A percentile compares a stretch with the other conserved stretches of the same genome.
phyloP scores from a whole-genome alignment of 768 basidiomycete species.

The Clitopilus hobsonii region DNA sequence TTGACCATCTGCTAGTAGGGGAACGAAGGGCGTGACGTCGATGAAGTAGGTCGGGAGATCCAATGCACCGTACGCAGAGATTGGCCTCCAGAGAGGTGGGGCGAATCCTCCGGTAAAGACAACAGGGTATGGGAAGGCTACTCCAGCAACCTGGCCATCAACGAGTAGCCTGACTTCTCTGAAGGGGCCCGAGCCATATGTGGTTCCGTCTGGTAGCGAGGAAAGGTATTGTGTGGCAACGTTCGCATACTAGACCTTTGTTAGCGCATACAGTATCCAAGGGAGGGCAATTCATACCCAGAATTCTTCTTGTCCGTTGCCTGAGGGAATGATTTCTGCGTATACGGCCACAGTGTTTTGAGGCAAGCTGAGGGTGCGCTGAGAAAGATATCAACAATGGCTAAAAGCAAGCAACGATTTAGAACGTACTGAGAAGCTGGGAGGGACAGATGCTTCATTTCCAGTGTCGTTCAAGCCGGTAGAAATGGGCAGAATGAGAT shows the following conservation, averaged over 20 bases:
- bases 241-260: slow-evolving; percentile 56
- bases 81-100: slow-evolving; percentile 71
- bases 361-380: slow-evolving; percentile 70
- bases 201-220: slow-evolving; percentile 43
- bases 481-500: slow-evolving; percentile 66
- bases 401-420: not conserved
- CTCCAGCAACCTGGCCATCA: slow-evolving; percentile 42
- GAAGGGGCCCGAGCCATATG: slow-evolving; percentile 43
- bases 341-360: slow-evolving; percentile 62
- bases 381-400: not conserved
- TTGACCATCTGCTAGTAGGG: slow-evolving; percentile 61
- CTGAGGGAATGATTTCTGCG: slow-evolving; percentile 69
- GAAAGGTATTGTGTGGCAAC: slow-evolving; percentile 53
- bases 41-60: slow-evolving; percentile 76
- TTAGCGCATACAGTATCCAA: not conserved
- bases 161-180: slow-evolving; percentile 44
- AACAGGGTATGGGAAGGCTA: slow-evolving; percentile 48
- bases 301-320: slow-evolving; percentile 60
- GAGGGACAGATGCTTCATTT: slow-evolving; percentile 74
- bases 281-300: slow-evolving; percentile 44
- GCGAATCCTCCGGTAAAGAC: slow-evolving; percentile 76
- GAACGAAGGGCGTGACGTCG: slow-evolving; percentile 75
- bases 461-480: slow-evolving; percentile 59
- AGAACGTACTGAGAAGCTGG: slow-evolving; percentile 56
- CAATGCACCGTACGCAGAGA: slow-evolving; percentile 71